phyloP scores from a whole-genome alignment of 352 stramenopile genomes.

The Pilasporangium apinafurcum region DNA sequence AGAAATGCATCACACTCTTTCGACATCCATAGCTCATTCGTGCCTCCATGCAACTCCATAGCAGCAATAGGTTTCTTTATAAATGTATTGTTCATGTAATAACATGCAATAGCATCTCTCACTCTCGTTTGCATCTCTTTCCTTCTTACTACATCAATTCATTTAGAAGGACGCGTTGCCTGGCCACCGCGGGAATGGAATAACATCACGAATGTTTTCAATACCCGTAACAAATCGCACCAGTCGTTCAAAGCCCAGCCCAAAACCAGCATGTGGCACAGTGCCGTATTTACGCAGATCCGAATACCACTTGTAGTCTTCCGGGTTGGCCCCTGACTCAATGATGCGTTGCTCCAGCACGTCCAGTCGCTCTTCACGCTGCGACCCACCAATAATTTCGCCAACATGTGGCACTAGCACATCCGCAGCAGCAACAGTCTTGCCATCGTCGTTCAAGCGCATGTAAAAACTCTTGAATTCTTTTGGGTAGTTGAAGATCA shows the following conservation, averaged over 20 bases:
- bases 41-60: background rate
- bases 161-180: slow-evolving; percentile 91
- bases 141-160: background rate
- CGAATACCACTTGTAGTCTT: slow-evolving; percentile 96
- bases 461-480: slow-evolving; percentile 99
- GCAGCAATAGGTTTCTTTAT: slow-evolving; percentile 3
- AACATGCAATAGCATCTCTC: no score
- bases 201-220: slow-evolving; percentile 99
- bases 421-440: slow-evolving; percentile 97
- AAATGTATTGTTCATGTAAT: no score
- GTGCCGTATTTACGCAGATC: slow-evolving; percentile 94
- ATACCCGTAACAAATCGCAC: slow-evolving; percentile 98
- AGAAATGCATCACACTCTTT: slow-evolving; percentile 84
- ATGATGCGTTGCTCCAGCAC: slow-evolving; percentile 75
- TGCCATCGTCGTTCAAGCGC: slow-evolving; percentile 95
- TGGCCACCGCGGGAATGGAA: slow-evolving; percentile 96
- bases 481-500: slow-evolving; percentile 99
- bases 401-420: slow-evolving; percentile 95
- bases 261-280: slow-evolving; percentile 96
- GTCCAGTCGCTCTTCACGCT: slow-evolving; percentile 94
- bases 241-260: slow-evolving; percentile 97
- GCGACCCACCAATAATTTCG: slow-evolving; percentile 97
- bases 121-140: no score
- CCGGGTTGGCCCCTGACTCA: slow-evolving; percentile 67
- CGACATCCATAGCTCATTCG: slow-evolving; percentile 34